Percentiles rank a stretch among this genome's conserved stretches.
Conservation (phyloP, 768 basidiomycete genomes). For the Lentinula aciculospora region DNA sequence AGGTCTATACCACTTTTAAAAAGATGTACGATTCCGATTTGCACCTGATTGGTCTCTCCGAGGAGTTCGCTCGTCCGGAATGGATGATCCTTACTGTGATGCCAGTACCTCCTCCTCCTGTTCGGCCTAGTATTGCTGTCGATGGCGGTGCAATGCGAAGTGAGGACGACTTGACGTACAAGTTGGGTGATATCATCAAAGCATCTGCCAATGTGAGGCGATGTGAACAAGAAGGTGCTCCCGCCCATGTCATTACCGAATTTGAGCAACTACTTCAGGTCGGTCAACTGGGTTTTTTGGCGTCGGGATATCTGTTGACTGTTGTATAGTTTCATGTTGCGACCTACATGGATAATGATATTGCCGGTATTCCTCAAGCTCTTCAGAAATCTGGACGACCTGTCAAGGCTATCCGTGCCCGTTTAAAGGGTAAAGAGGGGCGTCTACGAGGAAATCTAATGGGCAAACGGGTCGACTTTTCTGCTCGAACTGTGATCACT, state of each 20-base stretch:
- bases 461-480: constrained; percentile 99
- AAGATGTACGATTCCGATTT: constrained; percentile 92
- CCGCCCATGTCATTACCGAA: constrained; percentile 91
- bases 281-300: constrained; percentile 15
- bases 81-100: constrained; percentile 99
- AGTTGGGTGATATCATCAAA: constrained; percentile 94
- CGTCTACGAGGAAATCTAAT: constrained; percentile 96
- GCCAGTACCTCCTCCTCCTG: constrained; percentile 96
- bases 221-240: constrained; percentile 94
- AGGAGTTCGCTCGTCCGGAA: constrained; percentile 94
- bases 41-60: constrained; percentile 84
- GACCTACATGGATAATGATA: constrained; percentile 99
- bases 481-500: constrained; percentile 97
- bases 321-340: constrained; percentile 86
- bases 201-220: constrained; percentile 88
- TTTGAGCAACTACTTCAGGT: constrained; percentile 96
- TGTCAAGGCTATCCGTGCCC: constrained; percentile 96
- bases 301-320: constrained; percentile 6
- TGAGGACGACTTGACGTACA: constrained; percentile 98
- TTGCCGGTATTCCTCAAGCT: constrained; percentile 96
- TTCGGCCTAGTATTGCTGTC: constrained; percentile 95
- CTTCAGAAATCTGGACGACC: constrained; percentile 96
- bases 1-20: constrained; percentile 92
- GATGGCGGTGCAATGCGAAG: constrained; percentile 96
- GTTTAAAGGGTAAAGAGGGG: constrained; percentile 98